These are phyloP conservation scores for Symbiodinium natans DNA, from an alignment of 73 alveolate genomes.

Conservation along the genomic window DNA sequence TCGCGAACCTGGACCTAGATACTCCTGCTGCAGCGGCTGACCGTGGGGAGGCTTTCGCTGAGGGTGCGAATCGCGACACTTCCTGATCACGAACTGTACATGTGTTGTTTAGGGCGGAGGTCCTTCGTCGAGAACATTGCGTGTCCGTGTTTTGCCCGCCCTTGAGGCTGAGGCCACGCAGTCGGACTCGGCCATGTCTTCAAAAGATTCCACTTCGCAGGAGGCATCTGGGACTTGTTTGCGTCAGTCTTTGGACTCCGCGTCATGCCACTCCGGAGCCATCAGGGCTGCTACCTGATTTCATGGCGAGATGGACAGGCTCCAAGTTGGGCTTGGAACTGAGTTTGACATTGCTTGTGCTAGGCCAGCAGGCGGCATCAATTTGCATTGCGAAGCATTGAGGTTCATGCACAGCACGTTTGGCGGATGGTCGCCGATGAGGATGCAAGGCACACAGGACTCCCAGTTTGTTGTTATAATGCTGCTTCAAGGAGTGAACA, in stretches of 20 bases:
- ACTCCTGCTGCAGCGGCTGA: not conserved
- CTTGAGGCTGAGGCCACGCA: not conserved
- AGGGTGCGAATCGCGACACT: no score
- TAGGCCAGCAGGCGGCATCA: no score
- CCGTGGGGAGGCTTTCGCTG: not conserved
- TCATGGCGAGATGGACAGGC: slow-evolving; percentile 79
- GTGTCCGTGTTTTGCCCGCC: no score
- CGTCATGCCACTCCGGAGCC: not conserved
- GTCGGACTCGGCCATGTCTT: not conserved
- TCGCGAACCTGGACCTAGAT: not conserved
- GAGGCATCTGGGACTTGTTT: no score
- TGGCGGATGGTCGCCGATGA: slow-evolving; percentile 78
- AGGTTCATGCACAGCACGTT: slow-evolving; percentile 76
- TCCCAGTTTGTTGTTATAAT: not conserved
- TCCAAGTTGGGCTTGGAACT: slow-evolving; percentile 47
- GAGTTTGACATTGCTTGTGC: no score
- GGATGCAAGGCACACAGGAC: not conserved
- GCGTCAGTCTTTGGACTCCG: no score
- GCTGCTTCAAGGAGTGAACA: no score
- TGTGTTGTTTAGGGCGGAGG: no score
- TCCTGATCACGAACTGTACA: no score
- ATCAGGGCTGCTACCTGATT: slow-evolving; percentile 33
- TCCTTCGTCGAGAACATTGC: no score
- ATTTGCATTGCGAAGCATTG: no score
- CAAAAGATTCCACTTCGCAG: not conserved